phyloP scores from a whole-genome alignment of 495 filamentous ascomycete species.

The Astrothelium macrocarpum region DNA sequence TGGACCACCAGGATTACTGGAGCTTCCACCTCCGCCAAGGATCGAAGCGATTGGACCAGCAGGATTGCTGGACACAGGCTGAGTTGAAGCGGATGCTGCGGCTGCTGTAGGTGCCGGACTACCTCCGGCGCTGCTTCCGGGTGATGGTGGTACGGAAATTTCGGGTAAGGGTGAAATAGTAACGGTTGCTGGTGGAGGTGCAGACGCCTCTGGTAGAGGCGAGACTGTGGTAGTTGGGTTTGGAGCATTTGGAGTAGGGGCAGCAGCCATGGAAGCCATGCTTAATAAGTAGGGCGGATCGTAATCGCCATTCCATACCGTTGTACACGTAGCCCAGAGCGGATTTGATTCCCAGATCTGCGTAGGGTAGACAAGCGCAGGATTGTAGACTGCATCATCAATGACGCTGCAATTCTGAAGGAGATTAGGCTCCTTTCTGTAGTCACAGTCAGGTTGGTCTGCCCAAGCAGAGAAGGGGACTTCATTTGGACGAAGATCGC shows the following conservation, averaged over 20 bases:
- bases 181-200: not conserved
- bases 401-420: not conserved
- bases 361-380: not conserved
- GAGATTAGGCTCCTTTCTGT: not conserved
- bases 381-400: not conserved
- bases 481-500: not conserved
- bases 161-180: not conserved
- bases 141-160: not conserved
- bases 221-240: not conserved
- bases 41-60: not conserved
- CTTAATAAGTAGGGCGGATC: not conserved
- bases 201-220: not conserved
- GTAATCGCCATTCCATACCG: not conserved
- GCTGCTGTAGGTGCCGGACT: not conserved
- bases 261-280: not conserved
- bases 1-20: not conserved
- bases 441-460: not conserved
- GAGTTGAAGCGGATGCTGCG: not conserved
- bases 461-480: not conserved
- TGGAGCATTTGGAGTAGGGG: not conserved
- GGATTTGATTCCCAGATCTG: not conserved
- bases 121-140: not conserved
- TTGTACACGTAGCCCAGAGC: not conserved
- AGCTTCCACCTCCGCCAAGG: not conserved
- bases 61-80: constrained; percentile 1